A percentile compares a stretch with the other conserved stretches of the same genome.
Conservation (phyloP, 352 stramenopile species). For the Phytophthora kernoviae region DNA sequence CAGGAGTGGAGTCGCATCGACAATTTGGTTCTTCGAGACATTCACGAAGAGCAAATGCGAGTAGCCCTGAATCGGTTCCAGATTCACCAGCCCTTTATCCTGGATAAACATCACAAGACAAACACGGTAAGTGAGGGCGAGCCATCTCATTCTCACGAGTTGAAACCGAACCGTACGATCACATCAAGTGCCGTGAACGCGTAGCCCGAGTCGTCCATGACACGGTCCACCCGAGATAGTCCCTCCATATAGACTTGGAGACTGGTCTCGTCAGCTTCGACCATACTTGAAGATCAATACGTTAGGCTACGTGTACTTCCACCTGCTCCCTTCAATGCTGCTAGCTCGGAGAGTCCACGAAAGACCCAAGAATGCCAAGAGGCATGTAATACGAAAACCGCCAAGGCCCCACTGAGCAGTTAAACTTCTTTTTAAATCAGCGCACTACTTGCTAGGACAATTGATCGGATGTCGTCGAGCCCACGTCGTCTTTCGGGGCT, state of each 20-base stretch:
- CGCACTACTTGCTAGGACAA: too few species aligned
- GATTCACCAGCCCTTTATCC: constrained; percentile 55
- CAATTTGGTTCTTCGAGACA: constrained; percentile 69
- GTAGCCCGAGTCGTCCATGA: constrained; percentile 75
- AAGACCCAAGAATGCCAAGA: background rate
- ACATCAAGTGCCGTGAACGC: constrained; percentile 78
- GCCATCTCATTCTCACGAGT: background rate
- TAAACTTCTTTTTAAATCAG: too few species aligned
- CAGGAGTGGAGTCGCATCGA: constrained; percentile 47
- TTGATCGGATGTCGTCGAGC: constrained; percentile 8
- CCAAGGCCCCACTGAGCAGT: constrained; percentile 3
- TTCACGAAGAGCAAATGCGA: constrained; percentile 77
- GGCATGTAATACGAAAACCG: constrained; percentile 17
- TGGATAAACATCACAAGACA: constrained; percentile 13
- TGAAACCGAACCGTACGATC: constrained; percentile 31
- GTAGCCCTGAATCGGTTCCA: constrained; percentile 69
- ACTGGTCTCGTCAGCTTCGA: constrained; percentile 38
- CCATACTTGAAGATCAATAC: constrained; percentile 16
- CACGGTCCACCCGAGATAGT: constrained; percentile 74
- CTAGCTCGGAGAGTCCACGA: too few species aligned
- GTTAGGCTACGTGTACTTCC: too few species aligned
- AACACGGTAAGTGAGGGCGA: background rate
- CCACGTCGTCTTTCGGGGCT: constrained; percentile 21
- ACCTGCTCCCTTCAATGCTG: too few species aligned
- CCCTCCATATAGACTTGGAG: constrained; percentile 64